Base-by-base conservation (phyloP, 164 flowering plant genomes). In the Aristolochia fimbriata region DNA sequence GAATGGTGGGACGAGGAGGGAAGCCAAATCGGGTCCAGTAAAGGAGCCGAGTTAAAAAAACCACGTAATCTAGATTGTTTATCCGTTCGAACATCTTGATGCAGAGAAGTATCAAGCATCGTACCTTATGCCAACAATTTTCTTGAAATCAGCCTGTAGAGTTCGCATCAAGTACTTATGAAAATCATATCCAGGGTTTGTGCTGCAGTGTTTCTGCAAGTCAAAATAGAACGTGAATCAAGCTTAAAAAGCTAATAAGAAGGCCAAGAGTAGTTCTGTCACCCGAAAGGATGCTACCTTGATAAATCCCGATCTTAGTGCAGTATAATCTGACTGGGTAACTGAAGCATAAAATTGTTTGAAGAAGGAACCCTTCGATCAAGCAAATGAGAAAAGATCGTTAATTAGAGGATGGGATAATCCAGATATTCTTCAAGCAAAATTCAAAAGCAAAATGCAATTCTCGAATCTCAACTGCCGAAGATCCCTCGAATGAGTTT, bases 141-240 rank as follows among this genome's bases (percentile, higher is more conserved):
- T 73, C 77, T 74, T 92, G 52, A 93, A 93, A 76, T 93, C 98
- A 68, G 71, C 80, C 73, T 92, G 91, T 27, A 92, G 81, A 24
- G 93, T 85, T 24, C 96, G 84, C 30, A 86, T 71, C 97, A 93
- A 81, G 77, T 89, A 93, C 64, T 81, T 82, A 78, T 93, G 94
- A 66, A 93, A 93, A 77, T 93, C 76, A 59, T 83, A 84, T 74
- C 78, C 76, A 2, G 71, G 84, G 68, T 79, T 83, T 41, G 74
- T 62, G 66, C 65, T 79, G 76, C 94, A 84, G 62, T 92, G 98
- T 0, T 70, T 73, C 97, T 91, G 43, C 62, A 22, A 70, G 16
- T 23, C 27, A 3, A 22, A 52, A 23, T 6, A 52, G 43, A 37
- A 37, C 12, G 8, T 6, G 10, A 37, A 37, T 37, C 43, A 37